A percentile compares a stretch with the other conserved stretches of the same genome.
These are phyloP conservation scores for Pseudocercospora pini-densiflorae DNA, from an alignment of 2,329 filamentous ascomycete species.

Conservation along the genomic window DNA sequence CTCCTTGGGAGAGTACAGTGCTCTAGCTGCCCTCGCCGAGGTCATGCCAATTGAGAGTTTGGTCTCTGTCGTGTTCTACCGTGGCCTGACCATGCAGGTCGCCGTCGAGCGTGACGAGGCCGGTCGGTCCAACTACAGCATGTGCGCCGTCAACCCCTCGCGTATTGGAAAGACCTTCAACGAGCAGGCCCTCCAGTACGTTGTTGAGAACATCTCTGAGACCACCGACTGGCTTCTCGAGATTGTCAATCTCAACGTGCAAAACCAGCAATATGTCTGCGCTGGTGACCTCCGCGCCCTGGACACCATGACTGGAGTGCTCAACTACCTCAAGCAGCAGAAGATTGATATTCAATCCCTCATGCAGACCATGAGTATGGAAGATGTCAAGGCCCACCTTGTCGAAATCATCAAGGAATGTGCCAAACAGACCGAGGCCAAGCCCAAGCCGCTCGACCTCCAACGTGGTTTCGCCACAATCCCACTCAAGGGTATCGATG, in stretches of 20 bases:
- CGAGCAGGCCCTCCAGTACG: constrained; percentile 94
- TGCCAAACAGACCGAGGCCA: constrained; percentile 83
- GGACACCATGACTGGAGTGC: constrained; percentile 73
- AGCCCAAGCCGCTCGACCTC: constrained; percentile 85
- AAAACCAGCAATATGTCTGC: constrained; percentile 72
- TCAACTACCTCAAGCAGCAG: constrained; percentile 94
- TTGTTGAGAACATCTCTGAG: constrained; percentile 93
- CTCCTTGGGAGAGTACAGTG: constrained; percentile 97
- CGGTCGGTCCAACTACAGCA: constrained; percentile 96
- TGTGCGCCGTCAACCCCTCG: constrained; percentile 99
- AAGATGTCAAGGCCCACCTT: constrained; percentile 88
- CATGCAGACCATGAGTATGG: constrained; percentile 81
- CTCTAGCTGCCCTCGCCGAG: constrained; percentile 91
- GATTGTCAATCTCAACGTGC: constrained; percentile 93
- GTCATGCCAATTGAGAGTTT: constrained; percentile 99
- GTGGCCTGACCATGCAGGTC: constrained; percentile 98
- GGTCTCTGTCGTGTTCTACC: constrained; percentile 99
- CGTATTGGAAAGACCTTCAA: constrained; percentile 99
- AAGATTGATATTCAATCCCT: constrained; percentile 97
- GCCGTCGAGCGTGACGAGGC: constrained; percentile 93
- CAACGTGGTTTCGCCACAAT: constrained; percentile 97
- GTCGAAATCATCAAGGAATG: constrained; percentile 89
- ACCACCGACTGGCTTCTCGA: constrained; percentile 94
- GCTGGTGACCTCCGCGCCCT: constrained; percentile 69
- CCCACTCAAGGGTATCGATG: constrained; percentile 94